These are phyloP conservation scores for Whalleya microplaca DNA, from an alignment of 2,329 filamentous ascomycete genomes.

Conservation along the genomic window DNA sequence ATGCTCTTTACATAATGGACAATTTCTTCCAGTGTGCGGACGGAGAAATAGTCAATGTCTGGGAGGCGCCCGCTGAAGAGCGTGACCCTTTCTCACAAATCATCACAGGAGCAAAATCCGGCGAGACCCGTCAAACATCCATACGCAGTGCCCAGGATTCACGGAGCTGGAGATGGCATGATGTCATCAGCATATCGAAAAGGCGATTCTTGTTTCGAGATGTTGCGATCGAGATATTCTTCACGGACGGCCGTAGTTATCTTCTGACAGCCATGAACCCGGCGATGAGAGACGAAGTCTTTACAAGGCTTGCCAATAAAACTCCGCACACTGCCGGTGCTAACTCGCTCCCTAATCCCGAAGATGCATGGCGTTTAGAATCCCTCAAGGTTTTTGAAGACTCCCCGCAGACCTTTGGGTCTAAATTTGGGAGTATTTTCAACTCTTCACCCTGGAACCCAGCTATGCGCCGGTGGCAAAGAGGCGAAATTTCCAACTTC, in stretches of 20 bases:
- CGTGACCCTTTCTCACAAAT: slow-evolving; percentile 94
- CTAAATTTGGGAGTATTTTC: slow-evolving; percentile 91
- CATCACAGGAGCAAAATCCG: slow-evolving; percentile 71
- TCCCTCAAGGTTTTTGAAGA: slow-evolving; percentile 72
- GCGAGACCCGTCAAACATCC: slow-evolving; percentile 63
- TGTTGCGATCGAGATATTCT: slow-evolving; percentile 96
- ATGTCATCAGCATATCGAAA: slow-evolving; percentile 95
- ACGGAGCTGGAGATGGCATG: slow-evolving; percentile 90
- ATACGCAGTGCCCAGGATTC: slow-evolving; percentile 74
- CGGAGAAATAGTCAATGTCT: slow-evolving; percentile 95
- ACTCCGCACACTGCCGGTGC: slow-evolving; percentile 78
- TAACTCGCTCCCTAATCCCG: slow-evolving; percentile 72
- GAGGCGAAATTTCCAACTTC: slow-evolving; percentile 96
- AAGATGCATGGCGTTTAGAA: slow-evolving; percentile 92
- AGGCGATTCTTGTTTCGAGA: slow-evolving; percentile 93
- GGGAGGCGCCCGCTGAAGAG: slow-evolving; percentile 90
- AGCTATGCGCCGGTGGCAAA: slow-evolving; percentile 86
- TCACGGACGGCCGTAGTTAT: slow-evolving; percentile 95
- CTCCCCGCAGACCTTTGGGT: slow-evolving; percentile 68
- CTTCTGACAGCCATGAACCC: slow-evolving; percentile 82
- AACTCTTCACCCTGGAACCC: slow-evolving; percentile 81
- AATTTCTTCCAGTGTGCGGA: slow-evolving; percentile 94
- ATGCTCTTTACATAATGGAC: slow-evolving; percentile 91
- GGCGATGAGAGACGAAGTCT: slow-evolving; percentile 76
- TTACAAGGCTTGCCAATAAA: slow-evolving; percentile 73